Evolutionary conservation across 805 yeast genomes (phyloP).

Genomic region (Sugiyamaella lignohabitans): DNA sequence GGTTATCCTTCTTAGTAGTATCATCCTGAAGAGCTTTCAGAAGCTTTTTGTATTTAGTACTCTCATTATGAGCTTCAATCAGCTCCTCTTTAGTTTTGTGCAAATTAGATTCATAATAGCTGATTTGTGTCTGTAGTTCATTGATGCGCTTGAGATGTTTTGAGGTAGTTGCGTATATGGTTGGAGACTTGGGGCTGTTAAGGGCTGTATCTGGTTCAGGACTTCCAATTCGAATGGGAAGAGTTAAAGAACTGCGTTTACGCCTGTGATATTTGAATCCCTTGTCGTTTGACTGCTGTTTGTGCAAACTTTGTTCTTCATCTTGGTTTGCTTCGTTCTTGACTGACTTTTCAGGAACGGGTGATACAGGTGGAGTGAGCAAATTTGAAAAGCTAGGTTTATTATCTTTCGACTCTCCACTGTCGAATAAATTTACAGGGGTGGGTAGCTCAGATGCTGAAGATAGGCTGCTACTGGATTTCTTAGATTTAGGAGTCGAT

Average conservation of each 20-base stretch:
- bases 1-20: not conserved
- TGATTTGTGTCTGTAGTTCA: not conserved
- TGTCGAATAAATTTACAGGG: no score
- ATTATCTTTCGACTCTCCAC: no score
- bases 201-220: not conserved
- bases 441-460: not conserved
- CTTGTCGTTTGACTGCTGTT: no score
- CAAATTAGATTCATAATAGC: not conserved
- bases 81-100: not conserved
- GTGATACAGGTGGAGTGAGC: not conserved
- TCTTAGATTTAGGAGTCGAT: not conserved
- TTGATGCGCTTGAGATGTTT: not conserved
- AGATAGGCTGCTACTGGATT: not conserved
- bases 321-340: not conserved
- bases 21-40: not conserved
- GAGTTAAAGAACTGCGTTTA: not conserved
- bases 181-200: no score
- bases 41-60: not conserved
- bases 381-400: not conserved
- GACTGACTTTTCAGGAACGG: not conserved
- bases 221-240: not conserved
- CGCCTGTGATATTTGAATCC: no score
- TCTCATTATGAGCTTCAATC: not conserved
- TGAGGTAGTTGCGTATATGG: not conserved
- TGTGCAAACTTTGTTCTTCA: no score